Percentiles rank a stretch among this genome's conserved stretches.
Evolutionary conservation across 345 rosid genomes (phyloP).

Genomic region (Sisymbrium irio): DNA sequence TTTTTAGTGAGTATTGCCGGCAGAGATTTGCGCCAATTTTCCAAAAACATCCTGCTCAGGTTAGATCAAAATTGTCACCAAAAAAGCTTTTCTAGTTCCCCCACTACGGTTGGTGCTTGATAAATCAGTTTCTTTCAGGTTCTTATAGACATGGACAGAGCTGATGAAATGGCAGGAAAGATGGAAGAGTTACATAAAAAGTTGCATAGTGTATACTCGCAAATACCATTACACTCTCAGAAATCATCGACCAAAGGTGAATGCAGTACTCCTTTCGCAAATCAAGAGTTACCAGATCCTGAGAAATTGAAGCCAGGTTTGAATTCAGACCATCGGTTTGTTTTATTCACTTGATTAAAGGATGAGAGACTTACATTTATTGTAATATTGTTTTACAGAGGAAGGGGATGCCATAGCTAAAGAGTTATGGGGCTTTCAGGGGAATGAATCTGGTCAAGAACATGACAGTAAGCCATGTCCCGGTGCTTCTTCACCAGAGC

Average conservation of each 20-base stretch:
- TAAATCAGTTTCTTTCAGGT: conserved; percentile 40
- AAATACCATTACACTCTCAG: conserved; percentile 41
- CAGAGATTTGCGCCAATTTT: conserved; percentile 69
- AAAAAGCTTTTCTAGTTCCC: not conserved
- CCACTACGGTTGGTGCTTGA: conserved; percentile 13
- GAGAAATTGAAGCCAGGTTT: conserved; percentile 37
- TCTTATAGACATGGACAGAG: conserved; percentile 82
- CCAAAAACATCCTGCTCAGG: conserved; percentile 62
- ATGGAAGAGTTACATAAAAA: conserved; percentile 49
- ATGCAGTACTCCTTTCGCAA: conserved; percentile 15
- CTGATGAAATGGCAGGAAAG: conserved; percentile 59
- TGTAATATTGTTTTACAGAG: not conserved
- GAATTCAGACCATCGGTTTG: not conserved
- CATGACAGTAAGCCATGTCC: conserved; percentile 9
- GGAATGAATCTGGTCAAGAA: conserved; percentile 22
- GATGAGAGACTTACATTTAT: not conserved
- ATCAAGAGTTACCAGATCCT: conserved; percentile 30
- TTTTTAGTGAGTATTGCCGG: conserved; percentile 82
- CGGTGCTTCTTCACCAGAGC: conserved; percentile 25
- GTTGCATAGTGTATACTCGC: conserved; percentile 62
- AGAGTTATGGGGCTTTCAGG: conserved; percentile 33
- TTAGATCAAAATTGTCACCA: conserved; percentile 25
- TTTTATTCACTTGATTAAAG: not conserved
- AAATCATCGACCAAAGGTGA: conserved; percentile 22
- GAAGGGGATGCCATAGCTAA: conserved; percentile 28